Conservation (phyloP, 345 rosid species). For the Lagerstroemia speciosa region DNA sequence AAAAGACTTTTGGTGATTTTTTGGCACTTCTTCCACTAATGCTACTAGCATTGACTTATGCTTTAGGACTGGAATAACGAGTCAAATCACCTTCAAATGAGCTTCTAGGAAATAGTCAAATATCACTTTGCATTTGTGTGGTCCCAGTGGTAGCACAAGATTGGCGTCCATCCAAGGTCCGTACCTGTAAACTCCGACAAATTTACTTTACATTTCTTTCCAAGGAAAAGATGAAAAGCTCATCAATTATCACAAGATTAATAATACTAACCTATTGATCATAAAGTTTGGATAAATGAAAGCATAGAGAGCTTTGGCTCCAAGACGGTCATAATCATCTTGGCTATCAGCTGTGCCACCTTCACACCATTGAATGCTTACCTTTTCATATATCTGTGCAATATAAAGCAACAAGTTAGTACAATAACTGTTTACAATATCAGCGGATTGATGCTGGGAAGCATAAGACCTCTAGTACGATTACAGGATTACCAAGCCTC, state of each 20-base stretch:
- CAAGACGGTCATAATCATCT: slow-evolving; percentile 50
- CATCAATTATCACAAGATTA: neutral
- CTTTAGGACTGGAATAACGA: neutral
- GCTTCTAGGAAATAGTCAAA: slow-evolving; percentile 80
- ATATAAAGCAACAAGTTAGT: slow-evolving; percentile 5
- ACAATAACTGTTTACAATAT: neutral
- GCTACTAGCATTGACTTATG: too few species aligned
- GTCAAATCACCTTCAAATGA: slow-evolving; percentile 39
- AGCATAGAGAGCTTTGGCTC: slow-evolving; percentile 70
- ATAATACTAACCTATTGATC: slow-evolving; percentile 57
- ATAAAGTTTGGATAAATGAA: slow-evolving; percentile 92
- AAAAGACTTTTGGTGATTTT: too few species aligned
- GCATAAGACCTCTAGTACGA: neutral
- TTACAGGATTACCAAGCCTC: neutral
- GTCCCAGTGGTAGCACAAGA: slow-evolving; percentile 68
- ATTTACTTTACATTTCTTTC: neutral
- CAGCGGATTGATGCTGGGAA: neutral
- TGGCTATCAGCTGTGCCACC: slow-evolving; percentile 33
- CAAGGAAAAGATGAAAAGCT: slow-evolving; percentile 3
- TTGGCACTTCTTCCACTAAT: too few species aligned
- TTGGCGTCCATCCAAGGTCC: slow-evolving; percentile 99
- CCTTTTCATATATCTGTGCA: slow-evolving; percentile 54
- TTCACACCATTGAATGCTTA: slow-evolving; percentile 76
- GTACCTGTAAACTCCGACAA: slow-evolving; percentile 30
- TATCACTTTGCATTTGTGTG: slow-evolving; percentile 61